Evolutionary conservation across 306 rosid genomes (phyloP), one percentile per base, ranked within the genome.

Genomic region (Trifolium dubium): DNA sequence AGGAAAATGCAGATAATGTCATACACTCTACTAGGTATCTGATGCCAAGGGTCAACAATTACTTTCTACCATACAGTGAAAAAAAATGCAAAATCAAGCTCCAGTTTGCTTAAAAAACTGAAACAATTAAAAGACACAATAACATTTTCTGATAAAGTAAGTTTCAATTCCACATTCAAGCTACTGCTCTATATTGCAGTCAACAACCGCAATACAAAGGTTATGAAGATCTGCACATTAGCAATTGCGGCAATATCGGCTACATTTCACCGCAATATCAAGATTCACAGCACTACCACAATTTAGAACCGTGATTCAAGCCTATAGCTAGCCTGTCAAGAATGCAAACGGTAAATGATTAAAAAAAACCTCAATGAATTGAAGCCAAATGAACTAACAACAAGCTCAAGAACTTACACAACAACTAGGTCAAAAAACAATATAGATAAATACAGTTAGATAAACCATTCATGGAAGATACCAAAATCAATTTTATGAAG

Each of bases 91-190:
- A 28, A 23, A 55, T 55, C 30, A 19, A 10, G 32, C 61, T 46
- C 37, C 34, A 61, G 37, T 61, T 73, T 61, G 14, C 69, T 61
- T 17, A 9, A 30, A 11, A 73, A 47, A 4, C 31, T 30, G 46
- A 60, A 59, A 12, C 47, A 73, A 30, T 60, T 43, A 73, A 35
- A 69, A 69, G 34, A 69, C 37, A 35, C 19, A 5, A 53, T 10
- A 11, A n/a, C 2, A 49, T 18, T 49, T 49, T 49, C n/a, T 49
- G 37, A n/a, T 14, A 5, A 49, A 49, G 0, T 14, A 7, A 47
- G 7, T 49, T 49, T 11, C 15, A 35, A 30, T 35, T 37, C 64
- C 11, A 17, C 14, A 51, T 12, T 69, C 3, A 34, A 14, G 30
- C 41, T 3, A 47, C 4, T 32, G 12, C 46, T 73, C 47, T 9